Conservation (phyloP, 768 basidiomycete genomes). For the Candolleomyces eurysporus region DNA sequence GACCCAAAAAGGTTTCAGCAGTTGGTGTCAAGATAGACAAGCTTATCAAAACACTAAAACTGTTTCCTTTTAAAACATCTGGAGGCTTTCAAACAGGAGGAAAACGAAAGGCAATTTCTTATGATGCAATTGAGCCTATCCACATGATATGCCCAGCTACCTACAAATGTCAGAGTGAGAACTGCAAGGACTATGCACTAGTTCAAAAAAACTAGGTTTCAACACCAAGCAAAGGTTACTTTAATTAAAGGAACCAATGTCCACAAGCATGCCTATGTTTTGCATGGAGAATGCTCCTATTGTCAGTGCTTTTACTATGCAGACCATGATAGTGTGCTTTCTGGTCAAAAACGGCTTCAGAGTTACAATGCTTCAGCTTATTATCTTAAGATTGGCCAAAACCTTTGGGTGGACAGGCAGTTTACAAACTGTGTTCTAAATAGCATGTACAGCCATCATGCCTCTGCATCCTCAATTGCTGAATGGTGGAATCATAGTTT, state of each 20-base stretch:
- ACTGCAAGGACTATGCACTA: neutral
- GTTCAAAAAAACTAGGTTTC: neutral
- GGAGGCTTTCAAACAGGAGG: neutral
- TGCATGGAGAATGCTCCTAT: neutral
- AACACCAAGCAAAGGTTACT: neutral
- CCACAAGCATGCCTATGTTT: neutral
- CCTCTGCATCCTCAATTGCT: constrained; percentile 12
- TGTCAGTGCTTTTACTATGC: neutral
- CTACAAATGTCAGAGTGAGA: neutral
- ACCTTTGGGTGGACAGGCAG: constrained; percentile 14
- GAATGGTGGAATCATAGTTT: neutral
- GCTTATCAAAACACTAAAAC: neutral
- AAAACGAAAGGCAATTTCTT: neutral
- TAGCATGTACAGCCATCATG: constrained; percentile 22
- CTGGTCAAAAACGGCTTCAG: neutral
- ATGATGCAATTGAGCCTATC: neutral
- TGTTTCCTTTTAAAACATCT: neutral
- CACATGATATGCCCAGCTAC: neutral
- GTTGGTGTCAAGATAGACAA: neutral
- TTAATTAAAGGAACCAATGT: neutral
- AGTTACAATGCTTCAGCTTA: constrained; percentile 8
- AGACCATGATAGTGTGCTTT: neutral
- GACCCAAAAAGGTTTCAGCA: neutral
- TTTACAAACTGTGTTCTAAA: constrained; percentile 15
- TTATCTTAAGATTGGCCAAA: constrained; percentile 16